Conservation (phyloP, 2,329 filamentous ascomycete genomes). For the Fusarium oligoseptatum region DNA sequence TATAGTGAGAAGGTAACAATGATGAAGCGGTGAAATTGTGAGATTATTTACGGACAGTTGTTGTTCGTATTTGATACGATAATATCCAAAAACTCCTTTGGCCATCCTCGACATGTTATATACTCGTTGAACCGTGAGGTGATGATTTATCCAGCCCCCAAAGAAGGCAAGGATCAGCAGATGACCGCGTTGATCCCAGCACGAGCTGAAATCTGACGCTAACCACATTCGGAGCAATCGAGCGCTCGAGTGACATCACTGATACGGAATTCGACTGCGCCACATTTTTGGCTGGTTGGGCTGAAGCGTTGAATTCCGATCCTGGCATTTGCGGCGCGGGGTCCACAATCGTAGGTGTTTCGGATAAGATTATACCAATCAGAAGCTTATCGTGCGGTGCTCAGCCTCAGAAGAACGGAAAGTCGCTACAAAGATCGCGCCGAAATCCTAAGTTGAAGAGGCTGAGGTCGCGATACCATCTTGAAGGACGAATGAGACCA, state of each 20-base stretch:
- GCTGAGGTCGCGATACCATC: not conserved
- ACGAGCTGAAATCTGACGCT: not conserved
- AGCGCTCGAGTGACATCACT: slow-evolving; percentile 10
- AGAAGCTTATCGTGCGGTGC: not conserved
- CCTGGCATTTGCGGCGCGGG: not conserved
- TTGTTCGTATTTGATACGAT: not conserved
- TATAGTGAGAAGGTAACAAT: not conserved
- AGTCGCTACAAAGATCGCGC: not conserved
- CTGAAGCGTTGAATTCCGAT: not conserved
- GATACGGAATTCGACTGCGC: not conserved
- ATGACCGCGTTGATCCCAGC: not conserved
- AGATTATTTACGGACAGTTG: not conserved
- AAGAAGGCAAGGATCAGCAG: not conserved
- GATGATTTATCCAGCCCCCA: not conserved
- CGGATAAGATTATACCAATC: not conserved
- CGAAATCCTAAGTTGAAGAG: not conserved
- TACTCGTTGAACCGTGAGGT: not conserved
- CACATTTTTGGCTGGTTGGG: not conserved
- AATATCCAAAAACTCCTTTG: not conserved
- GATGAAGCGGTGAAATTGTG: not conserved
- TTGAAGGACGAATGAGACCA: not conserved
- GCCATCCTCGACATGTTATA: not conserved
- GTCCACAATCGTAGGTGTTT: not conserved
- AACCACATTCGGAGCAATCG: not conserved
- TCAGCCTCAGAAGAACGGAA: not conserved